Conservation (phyloP, 768 basidiomycete genomes). For the Glaciozyma martinii region DNA sequence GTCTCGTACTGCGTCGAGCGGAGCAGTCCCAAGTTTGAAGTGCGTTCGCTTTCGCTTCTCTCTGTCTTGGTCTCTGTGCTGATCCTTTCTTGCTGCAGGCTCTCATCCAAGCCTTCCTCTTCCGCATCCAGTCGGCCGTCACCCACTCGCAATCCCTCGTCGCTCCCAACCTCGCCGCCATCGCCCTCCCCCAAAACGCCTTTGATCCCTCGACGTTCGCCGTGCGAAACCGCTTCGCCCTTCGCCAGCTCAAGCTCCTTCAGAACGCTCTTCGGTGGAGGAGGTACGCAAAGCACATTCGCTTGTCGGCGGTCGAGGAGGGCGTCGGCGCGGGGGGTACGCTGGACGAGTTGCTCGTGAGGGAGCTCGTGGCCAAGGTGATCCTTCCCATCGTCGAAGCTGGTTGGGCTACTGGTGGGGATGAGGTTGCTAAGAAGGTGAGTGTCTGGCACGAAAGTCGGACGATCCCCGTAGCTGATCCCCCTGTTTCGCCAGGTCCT, state of each 20-base stretch:
- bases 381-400: slow-evolving; percentile 38
- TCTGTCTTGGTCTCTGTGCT: neutral
- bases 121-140: slow-evolving; percentile 21
- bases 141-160: slow-evolving; percentile 11
- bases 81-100: slow-evolving; percentile 14
- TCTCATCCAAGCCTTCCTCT: slow-evolving; percentile 24
- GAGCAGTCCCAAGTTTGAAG: slow-evolving; percentile 40
- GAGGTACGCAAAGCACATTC: slow-evolving; percentile 31
- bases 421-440: slow-evolving; percentile 38
- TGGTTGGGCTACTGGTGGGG: slow-evolving; percentile 42
- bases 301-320: slow-evolving; percentile 14
- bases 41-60: slow-evolving; percentile 23
- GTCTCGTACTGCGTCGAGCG: slow-evolving; percentile 40
- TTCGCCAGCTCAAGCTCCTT: slow-evolving; percentile 39
- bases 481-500: slow-evolving; percentile 5
- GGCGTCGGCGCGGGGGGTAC: slow-evolving; percentile 22
- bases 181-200: slow-evolving; percentile 36
- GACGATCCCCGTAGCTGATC: neutral
- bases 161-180: slow-evolving; percentile 16
- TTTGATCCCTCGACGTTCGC: slow-evolving; percentile 40
- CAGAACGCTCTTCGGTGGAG: slow-evolving; percentile 39
- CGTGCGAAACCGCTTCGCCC: slow-evolving; percentile 38
- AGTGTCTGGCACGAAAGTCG: slow-evolving; percentile 10
- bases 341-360: slow-evolving; percentile 34
- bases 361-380: slow-evolving; percentile 39